phyloP scores from a whole-genome alignment of 208 protist genomes.

The Strigomonas galati region DNA sequence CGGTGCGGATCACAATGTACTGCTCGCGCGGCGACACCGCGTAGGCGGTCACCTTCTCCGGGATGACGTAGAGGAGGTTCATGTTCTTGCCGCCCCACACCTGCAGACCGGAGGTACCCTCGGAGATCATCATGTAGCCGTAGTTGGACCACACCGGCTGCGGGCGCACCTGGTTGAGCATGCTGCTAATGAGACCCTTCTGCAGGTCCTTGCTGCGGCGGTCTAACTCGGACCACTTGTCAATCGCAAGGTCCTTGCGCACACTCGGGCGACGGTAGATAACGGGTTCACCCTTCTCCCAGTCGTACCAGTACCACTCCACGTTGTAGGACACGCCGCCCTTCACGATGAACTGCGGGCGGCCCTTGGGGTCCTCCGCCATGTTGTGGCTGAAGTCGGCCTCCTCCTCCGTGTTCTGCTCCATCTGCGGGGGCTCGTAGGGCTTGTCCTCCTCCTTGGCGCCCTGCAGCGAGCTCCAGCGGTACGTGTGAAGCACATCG shows the following conservation, averaged over 20 bases:
- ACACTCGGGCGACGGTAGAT: slow-evolving; percentile 71
- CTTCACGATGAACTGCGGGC: slow-evolving; percentile 86
- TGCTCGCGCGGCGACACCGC: slow-evolving; percentile 85
- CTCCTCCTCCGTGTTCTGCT: slow-evolving; percentile 47
- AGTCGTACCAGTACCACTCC: slow-evolving; percentile 88
- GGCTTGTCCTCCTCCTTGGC: slow-evolving; percentile 43
- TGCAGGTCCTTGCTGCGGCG: slow-evolving; percentile 55
- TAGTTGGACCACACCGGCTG: slow-evolving; percentile 85
- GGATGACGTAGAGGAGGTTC: slow-evolving; percentile 79
- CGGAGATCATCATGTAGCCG: slow-evolving; percentile 82
- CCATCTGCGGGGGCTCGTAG: slow-evolving; percentile 64
- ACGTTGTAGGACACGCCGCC: slow-evolving; percentile 59
- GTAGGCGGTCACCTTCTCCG: slow-evolving; percentile 72
- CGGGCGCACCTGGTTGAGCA: slow-evolving; percentile 52
- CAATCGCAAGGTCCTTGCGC: slow-evolving; percentile 60
- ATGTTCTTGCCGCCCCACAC: slow-evolving; percentile 84
- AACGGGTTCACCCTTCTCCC: slow-evolving; percentile 66
- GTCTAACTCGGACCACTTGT: slow-evolving; percentile 82
- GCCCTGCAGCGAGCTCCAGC: slow-evolving; percentile 67
- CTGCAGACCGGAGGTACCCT: slow-evolving; percentile 65
- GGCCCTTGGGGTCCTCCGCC: slow-evolving; percentile 69
- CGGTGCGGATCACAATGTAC: slow-evolving; percentile 83
- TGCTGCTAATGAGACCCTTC: slow-evolving; percentile 60
- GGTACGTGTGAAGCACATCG: slow-evolving; percentile 74
- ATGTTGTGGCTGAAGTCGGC: slow-evolving; percentile 82